These are phyloP conservation scores for Chlorella vulgaris DNA, from an alignment of 139 green algal genomes.

Conservation along the genomic window DNA sequence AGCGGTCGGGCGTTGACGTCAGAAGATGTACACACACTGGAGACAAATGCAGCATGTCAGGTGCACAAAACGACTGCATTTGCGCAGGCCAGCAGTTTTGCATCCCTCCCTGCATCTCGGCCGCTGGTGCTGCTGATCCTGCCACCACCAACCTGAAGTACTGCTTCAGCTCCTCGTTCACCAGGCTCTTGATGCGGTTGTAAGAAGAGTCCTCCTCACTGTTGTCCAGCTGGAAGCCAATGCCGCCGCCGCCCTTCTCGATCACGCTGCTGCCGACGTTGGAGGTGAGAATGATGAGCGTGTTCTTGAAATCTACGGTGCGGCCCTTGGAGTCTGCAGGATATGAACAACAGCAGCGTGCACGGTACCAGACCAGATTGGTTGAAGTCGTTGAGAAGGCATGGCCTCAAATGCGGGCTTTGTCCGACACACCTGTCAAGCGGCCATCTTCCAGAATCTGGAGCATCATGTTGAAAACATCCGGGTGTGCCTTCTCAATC, in stretches of 20 bases:
- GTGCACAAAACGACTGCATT: neutral
- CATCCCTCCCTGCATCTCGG: too few species aligned
- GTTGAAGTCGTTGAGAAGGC: neutral
- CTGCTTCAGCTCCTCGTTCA: conserved; percentile 99
- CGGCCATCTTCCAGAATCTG: conserved; percentile 53
- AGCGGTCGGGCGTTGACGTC: neutral
- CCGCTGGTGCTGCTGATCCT: too few species aligned
- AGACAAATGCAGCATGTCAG: neutral
- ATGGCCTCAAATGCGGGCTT: neutral
- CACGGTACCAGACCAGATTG: neutral
- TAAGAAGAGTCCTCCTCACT: conserved; percentile 55
- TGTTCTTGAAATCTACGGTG: conserved; percentile 99
- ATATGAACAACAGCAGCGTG: neutral
- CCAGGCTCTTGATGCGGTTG: conserved; percentile 96
- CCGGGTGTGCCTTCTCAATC: conserved; percentile 99
- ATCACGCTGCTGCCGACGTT: conserved; percentile 97
- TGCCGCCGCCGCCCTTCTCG: conserved; percentile 91
- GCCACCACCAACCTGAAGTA: conserved; percentile 91
- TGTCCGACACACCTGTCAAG: conserved; percentile 4
- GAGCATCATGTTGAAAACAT: conserved; percentile 99
- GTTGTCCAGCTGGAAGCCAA: conserved; percentile 77
- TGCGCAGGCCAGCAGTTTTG: too few species aligned
- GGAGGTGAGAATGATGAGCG: conserved; percentile 99
- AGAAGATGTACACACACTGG: neutral
- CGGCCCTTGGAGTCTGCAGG: conserved; percentile 93